A percentile compares a stretch with the other conserved stretches of the same genome.
Evolutionary conservation across 768 basidiomycete genomes (phyloP).

Genomic region (Termitomyces sp.): DNA sequence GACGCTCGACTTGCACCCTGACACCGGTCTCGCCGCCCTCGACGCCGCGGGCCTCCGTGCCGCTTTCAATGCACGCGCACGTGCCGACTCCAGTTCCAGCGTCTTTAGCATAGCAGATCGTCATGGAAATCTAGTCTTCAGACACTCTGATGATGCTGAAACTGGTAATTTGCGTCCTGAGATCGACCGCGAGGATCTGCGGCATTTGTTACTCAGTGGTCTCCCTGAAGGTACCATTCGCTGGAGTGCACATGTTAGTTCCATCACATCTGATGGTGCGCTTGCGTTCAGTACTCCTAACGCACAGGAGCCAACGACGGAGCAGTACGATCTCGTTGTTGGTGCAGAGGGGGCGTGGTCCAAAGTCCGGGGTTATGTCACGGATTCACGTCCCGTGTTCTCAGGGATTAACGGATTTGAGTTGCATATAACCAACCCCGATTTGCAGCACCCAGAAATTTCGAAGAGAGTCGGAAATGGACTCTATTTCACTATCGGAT

Average conservation of each 20-base stretch:
- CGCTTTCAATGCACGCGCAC: conserved; percentile 16
- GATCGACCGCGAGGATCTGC: conserved; percentile 19
- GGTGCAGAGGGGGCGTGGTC: conserved; percentile 34
- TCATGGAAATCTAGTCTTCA: conserved; percentile 5
- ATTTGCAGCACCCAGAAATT: conserved; percentile 16
- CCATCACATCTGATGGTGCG: conserved; percentile 1
- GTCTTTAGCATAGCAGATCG: conserved; percentile 12
- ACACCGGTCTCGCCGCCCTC: conserved; percentile 19
- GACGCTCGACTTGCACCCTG: conserved; percentile 21
- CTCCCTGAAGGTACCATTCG: conserved; percentile 14
- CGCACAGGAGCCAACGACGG: conserved; percentile 2
- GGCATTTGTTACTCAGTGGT: conserved; percentile 19
- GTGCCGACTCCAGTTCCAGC: conserved; percentile 12
- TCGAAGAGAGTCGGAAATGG: conserved; percentile 24
- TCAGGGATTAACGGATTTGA: conserved; percentile 21
- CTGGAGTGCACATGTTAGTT: conserved; percentile 17
- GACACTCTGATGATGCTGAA: conserved; percentile 2
- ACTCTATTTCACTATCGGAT: conserved; percentile 14
- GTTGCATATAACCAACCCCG: conserved; percentile 8
- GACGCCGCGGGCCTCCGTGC: conserved; percentile 18
- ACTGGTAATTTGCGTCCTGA: conserved; percentile 15
- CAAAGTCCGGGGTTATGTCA: conserved; percentile 26
- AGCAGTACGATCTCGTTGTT: conserved; percentile 18
- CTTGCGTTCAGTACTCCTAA: conserved; percentile 10
- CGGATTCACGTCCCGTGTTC: conserved; percentile 23